Percentiles rank a stretch among this genome's conserved stretches.
phyloP scores from a whole-genome alignment of 2,329 filamentous ascomycete species.

The Penicillium frequentans region DNA sequence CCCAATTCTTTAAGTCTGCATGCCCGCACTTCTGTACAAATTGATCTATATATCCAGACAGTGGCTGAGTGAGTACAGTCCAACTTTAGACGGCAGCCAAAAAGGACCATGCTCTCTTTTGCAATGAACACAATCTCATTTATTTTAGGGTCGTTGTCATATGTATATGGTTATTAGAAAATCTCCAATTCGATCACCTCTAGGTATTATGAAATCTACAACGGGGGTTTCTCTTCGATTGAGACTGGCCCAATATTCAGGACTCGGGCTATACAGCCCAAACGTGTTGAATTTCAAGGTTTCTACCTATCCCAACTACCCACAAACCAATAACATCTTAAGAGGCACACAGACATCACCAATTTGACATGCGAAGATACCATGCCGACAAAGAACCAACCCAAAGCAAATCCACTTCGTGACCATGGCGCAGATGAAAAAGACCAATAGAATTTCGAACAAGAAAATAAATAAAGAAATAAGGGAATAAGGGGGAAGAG shows the following conservation, averaged over 20 bases:
- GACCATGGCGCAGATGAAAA: not conserved
- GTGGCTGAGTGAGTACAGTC: too few species aligned
- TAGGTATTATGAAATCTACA: too few species aligned
- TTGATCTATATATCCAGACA: too few species aligned
- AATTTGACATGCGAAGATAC: not conserved
- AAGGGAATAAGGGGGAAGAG: not conserved
- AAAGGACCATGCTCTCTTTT: too few species aligned
- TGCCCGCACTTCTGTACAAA: not conserved
- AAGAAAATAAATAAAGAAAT: not conserved
- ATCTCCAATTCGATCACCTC: too few species aligned
- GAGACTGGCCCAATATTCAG: not conserved
- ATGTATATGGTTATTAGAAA: too few species aligned
- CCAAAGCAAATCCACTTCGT: not conserved
- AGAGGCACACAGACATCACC: not conserved
- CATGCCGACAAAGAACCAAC: not conserved
- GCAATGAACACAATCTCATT: too few species aligned
- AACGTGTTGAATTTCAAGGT: constrained; percentile 14
- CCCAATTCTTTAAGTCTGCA: not conserved
- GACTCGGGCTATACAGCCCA: not conserved
- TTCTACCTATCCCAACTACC: constrained; percentile 6
- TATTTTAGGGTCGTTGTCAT: too few species aligned
- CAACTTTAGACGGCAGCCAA: too few species aligned
- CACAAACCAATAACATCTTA: not conserved
- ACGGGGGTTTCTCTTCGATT: too few species aligned
- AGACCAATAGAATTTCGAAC: not conserved